Evolutionary conservation across 192 early-diverging fungal genomes (phyloP).

Genomic region (Coemansia interrupta): DNA sequence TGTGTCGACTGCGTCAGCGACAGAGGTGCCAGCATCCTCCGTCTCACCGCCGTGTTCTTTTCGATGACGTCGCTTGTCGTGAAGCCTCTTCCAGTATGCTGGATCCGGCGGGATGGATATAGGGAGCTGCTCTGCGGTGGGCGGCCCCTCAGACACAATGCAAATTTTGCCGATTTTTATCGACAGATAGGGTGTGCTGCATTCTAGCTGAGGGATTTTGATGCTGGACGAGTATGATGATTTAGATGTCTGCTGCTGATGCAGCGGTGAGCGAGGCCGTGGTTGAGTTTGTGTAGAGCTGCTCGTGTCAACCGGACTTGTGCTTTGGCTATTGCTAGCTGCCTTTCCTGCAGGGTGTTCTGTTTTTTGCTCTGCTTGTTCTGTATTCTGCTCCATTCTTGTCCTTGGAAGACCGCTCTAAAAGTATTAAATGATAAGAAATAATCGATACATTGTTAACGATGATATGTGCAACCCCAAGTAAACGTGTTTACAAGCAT

Average conservation of each 20-base stretch:
- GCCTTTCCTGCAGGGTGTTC: too few relatives aligned
- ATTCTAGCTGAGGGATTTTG: slow-evolving; percentile 1
- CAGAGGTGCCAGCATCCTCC: neutral
- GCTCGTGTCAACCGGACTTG: too few relatives aligned
- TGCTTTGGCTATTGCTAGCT: too few relatives aligned
- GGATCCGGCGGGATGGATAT: slow-evolving; percentile 28
- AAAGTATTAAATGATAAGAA: neutral
- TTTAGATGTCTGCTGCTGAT: slow-evolving; percentile 6
- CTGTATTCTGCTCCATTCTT: slow-evolving; percentile 2
- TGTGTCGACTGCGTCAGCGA: neutral
- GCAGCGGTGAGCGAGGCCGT: too few relatives aligned
- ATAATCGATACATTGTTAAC: neutral
- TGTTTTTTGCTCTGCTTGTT: neutral
- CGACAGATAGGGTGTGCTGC: neutral
- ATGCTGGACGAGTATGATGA: slow-evolving; percentile 6
- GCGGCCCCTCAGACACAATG: slow-evolving; percentile 11
- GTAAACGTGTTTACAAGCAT: neutral
- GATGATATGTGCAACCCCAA: neutral
- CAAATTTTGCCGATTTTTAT: slow-evolving; percentile 24
- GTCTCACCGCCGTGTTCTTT: neutral
- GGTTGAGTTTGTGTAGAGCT: too few relatives aligned
- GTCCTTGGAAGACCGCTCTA: neutral
- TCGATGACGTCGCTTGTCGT: slow-evolving; percentile 29
- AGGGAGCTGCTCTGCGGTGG: slow-evolving; percentile 9
- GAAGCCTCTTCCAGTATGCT: slow-evolving; percentile 27